phyloP scores from a whole-genome alignment of 306 rosid species.

The Phaseolus lunatus region DNA sequence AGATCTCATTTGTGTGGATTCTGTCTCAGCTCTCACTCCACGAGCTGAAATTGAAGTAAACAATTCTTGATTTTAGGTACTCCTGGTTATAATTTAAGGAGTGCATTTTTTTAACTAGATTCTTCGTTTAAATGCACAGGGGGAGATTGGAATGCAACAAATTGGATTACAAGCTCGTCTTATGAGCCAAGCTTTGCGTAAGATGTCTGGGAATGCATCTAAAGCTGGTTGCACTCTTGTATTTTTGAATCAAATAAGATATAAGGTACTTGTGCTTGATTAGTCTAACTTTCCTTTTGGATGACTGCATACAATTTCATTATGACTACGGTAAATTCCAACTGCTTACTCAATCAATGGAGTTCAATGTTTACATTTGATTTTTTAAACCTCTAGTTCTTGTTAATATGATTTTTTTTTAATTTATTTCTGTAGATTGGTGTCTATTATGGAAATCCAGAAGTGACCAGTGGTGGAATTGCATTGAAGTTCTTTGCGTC shows the following conservation, averaged over 20 bases:
- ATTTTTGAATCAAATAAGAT: slow-evolving; percentile 96
- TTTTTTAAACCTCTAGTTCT: slow-evolving; percentile 8
- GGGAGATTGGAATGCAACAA: slow-evolving; percentile 99
- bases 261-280: slow-evolving; percentile 69
- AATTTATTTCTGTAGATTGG: slow-evolving; percentile 75
- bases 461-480: slow-evolving; percentile 99
- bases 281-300: slow-evolving; percentile 24
- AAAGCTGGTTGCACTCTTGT: slow-evolving; percentile 99
- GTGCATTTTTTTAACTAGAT: slow-evolving; percentile 38
- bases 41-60: slow-evolving; percentile 96
- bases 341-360: slow-evolving; percentile 19
- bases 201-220: slow-evolving; percentile 99
- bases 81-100: slow-evolving; percentile 9
- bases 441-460: slow-evolving; percentile 97
- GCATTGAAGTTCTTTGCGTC: slow-evolving; percentile 99
- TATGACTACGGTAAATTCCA: background rate
- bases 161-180: slow-evolving; percentile 99
- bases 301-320: slow-evolving; percentile 17
- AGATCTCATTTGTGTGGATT: slow-evolving; percentile 96
- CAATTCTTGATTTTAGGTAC: slow-evolving; percentile 33
- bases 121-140: slow-evolving; percentile 54
- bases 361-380: slow-evolving; percentile 21
- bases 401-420: slow-evolving; percentile 33
- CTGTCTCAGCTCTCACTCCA: slow-evolving; percentile 99
- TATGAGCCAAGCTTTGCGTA: slow-evolving; percentile 99